Evolutionary conservation across 257 asterid species (phyloP), one percentile per base, ranked within the genome.

Genomic region (Ehretia macrophylla): DNA sequence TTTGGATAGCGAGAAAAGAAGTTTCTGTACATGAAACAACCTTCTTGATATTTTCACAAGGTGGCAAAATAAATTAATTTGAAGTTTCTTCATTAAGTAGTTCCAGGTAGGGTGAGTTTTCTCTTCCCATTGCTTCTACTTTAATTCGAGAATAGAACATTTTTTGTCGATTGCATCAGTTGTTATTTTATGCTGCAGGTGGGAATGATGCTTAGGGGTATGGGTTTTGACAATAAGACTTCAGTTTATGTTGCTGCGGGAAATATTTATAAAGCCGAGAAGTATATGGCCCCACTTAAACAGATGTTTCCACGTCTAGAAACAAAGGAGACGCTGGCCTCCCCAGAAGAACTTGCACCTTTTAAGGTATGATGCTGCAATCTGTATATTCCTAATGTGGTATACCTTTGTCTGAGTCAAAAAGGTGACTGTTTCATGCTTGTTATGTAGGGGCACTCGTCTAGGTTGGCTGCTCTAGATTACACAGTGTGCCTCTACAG

Each of bases 381-480:
- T n/a, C 39, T 59, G 12, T 40, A 32, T 13, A 46, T 22, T 56
- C 58, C 16, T 42, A 42, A 42, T 42, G 42, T 32, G 17, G 21
- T 56, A 13, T 3, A 5, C 32, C 46, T 62, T 62, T 32, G 39
- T 22, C 11, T 13, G 0, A 52, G 17, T 27, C 8, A 48, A 48
- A 48, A 17, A 48, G n/a, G 23, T 48, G 27, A 65, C 17, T 48
- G 49, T 49, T 48, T 39, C 17, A 35, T 49, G n/a, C 63, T 55
- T 63, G 51, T 61, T 60, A 55, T 67, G 64, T 65, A 88, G 99
- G 99, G 99, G 18, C 88, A 93, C 70, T 86, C 89, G 0, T 93
- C 99, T n/a, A 79, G 99, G 64, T 69, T 93, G 81, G 99, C 99
- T 37, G 99, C 99, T 51, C 87, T 93, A 8, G 99, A 93, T 81